Base-by-base conservation (phyloP, 371 early-diverging fungal genomes). In the Choanephora cucurbitarum region DNA sequence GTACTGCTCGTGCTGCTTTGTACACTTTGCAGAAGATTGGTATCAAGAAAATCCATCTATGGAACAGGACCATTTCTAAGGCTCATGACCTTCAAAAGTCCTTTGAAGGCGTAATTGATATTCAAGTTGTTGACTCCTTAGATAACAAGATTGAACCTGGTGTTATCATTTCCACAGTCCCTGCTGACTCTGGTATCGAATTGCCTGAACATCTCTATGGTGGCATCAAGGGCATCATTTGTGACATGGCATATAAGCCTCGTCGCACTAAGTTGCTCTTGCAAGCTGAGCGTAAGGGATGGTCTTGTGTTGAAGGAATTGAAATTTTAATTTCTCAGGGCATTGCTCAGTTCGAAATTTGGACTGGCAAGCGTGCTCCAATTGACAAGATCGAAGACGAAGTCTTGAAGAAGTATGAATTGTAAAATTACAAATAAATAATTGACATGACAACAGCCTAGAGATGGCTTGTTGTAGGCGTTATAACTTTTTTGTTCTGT, bases 161-260 rank as follows among this genome's bases (percentile, higher is more conserved):
- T 23, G 61, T 82, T 37, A 80, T 94, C 45, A 75, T 90, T 1
- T 90, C 90, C 0, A 94, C 95, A 1, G 83, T 96, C 3, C 96
- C 96, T 11, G 93, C 90, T 13, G 80, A 84, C 9, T 85, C 91
- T 45, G 89, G 93, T 55, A 62, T 82, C 23, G 79, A 72, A 22
- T 44, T 84, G 21, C 84, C 87, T 37, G 80, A 77, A 14, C 72
- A 70, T 31, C 48, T 89, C 17, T 87, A 85, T 52, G 69, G 64
- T 33, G 70, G 75, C 19, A 73, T 74, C 48, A 68, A 55, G 17
- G 93, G 92, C 7, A 87, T 94, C 18, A 86, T 92, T 5, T 84
- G 95, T 44, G 96, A 97, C 57, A 85, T 97, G 92, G 95, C 96
- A 17, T 96, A 96, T 72, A 87, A 91, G 50, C 96, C 96, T 24